Conservation (phyloP, 805 yeast genomes). For the Lachancea meyersii region DNA sequence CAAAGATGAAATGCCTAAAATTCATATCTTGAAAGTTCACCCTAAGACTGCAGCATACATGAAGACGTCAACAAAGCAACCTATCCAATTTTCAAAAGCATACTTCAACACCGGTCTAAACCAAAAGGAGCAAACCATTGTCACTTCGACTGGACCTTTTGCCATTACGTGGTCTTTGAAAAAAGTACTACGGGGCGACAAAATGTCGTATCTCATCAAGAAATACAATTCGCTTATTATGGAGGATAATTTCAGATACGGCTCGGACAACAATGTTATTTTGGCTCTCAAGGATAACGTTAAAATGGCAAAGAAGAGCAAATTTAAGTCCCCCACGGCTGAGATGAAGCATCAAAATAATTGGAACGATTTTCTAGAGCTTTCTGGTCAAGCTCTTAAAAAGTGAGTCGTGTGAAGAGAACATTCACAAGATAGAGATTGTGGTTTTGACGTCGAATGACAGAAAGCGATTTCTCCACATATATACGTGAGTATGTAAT, state of each 20-base stretch:
- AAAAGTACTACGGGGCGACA: conserved; percentile 48
- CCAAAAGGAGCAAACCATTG: conserved; percentile 60
- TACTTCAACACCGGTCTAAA: conserved; percentile 68
- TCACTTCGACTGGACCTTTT: conserved; percentile 76
- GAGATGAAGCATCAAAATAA: conserved; percentile 35
- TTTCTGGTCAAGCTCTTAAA: conserved; percentile 6
- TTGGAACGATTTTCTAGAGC: conserved; percentile 6
- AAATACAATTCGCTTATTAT: conserved; percentile 55
- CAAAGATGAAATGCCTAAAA: conserved; percentile 59
- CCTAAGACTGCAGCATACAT: conserved; percentile 71
- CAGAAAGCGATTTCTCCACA: neutral
- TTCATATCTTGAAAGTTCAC: conserved; percentile 56
- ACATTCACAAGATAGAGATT: neutral
- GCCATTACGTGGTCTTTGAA: conserved; percentile 74
- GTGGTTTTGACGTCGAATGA: neutral
- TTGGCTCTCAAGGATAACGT: conserved; percentile 74
- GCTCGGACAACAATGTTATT: conserved; percentile 62
- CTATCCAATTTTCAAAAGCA: conserved; percentile 62
- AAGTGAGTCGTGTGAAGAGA: neutral
- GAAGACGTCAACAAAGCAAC: conserved; percentile 41
- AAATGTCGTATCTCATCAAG: conserved; percentile 56
- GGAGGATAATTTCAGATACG: conserved; percentile 74
- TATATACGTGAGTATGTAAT: neutral
- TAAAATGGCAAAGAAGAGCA: conserved; percentile 55
- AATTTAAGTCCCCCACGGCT: conserved; percentile 53